These are phyloP conservation scores for Cladosporium sp. DNA, from an alignment of 2,329 filamentous ascomycete species.

Conservation along the genomic window DNA sequence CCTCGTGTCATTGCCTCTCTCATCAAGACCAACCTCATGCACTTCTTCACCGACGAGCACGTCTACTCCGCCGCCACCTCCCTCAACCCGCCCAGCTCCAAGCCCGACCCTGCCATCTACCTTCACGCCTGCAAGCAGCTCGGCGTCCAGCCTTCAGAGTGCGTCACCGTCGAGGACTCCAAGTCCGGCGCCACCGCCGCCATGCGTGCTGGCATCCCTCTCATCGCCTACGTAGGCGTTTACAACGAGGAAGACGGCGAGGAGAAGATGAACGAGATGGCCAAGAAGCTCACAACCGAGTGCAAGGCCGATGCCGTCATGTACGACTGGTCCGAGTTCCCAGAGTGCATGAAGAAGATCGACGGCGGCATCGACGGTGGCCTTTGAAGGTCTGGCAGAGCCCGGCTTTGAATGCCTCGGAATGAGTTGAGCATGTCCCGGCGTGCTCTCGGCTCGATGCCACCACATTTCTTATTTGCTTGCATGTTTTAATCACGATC, in stretches of 20 bases:
- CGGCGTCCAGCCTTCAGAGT: constrained; percentile 66
- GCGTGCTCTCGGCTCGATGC: not conserved
- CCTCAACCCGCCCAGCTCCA: constrained; percentile 74
- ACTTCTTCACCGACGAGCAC: constrained; percentile 70
- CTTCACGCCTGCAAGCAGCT: constrained; percentile 69
- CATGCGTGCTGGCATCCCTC: constrained; percentile 71
- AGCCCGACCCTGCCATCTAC: constrained; percentile 89
- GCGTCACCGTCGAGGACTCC: constrained; percentile 81
- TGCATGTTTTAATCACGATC: not conserved
- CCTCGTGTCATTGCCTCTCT: constrained; percentile 73
- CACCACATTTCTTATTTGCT: not conserved
- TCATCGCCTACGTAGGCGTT: constrained; percentile 80
- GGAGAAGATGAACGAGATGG: constrained; percentile 51
- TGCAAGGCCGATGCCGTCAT: constrained; percentile 47
- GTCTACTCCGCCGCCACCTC: constrained; percentile 81
- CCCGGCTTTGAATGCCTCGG: not conserved
- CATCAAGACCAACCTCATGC: constrained; percentile 72
- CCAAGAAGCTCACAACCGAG: constrained; percentile 45
- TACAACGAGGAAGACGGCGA: constrained; percentile 65
- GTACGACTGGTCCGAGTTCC: constrained; percentile 52
- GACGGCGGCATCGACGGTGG: constrained; percentile 29
- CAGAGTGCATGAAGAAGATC: constrained; percentile 45
- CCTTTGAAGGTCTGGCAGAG: not conserved
- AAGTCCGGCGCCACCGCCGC: constrained; percentile 77
- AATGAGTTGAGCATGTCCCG: not conserved